Evolutionary conservation across 140 eudicot genomes (phyloP).

Genomic region (Bidens hawaiensis): DNA sequence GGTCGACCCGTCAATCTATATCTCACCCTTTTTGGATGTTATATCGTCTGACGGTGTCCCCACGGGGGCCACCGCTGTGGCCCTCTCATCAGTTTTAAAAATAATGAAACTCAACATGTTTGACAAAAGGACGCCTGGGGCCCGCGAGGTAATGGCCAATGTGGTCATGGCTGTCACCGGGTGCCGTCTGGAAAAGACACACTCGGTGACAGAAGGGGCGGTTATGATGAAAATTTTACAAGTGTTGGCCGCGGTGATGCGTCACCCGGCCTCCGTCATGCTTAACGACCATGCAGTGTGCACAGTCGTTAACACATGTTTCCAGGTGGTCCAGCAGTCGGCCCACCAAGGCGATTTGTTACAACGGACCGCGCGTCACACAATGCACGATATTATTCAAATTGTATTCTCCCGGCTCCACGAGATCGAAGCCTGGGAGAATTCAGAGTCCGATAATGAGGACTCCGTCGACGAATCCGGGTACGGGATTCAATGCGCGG

Average conservation of each 20-base stretch:
- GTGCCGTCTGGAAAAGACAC: slow-evolving; percentile 76
- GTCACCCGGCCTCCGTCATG: slow-evolving; percentile 52
- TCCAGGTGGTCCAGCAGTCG: slow-evolving; percentile 83
- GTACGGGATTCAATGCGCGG: slow-evolving; percentile 66
- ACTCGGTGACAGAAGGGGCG: slow-evolving; percentile 47
- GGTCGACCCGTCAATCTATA: slow-evolving; percentile 63
- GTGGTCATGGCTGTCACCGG: slow-evolving; percentile 63
- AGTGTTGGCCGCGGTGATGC: slow-evolving; percentile 49
- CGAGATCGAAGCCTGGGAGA: slow-evolving; percentile 75
- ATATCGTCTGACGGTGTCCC: slow-evolving; percentile 79
- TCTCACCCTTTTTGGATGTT: slow-evolving; percentile 78
- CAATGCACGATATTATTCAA: slow-evolving; percentile 83
- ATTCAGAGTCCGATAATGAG: slow-evolving; percentile 75
- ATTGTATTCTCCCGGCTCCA: slow-evolving; percentile 52
- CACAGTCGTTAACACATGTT: slow-evolving; percentile 77
- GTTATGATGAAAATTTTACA: slow-evolving; percentile 69
- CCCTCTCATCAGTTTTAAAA: slow-evolving; percentile 66
- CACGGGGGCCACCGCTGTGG: slow-evolving; percentile 67
- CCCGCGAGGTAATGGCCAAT: slow-evolving; percentile 45
- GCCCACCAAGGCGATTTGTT: slow-evolving; percentile 58
- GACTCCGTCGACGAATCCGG: slow-evolving; percentile 41
- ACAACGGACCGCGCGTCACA: slow-evolving; percentile 56
- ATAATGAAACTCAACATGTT: slow-evolving; percentile 53
- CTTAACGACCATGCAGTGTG: slow-evolving; percentile 67
- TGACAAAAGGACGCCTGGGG: slow-evolving; percentile 67